Evolutionary conservation across 2,329 filamentous ascomycete genomes (phyloP).

Genomic region (Fusarium sp.): DNA sequence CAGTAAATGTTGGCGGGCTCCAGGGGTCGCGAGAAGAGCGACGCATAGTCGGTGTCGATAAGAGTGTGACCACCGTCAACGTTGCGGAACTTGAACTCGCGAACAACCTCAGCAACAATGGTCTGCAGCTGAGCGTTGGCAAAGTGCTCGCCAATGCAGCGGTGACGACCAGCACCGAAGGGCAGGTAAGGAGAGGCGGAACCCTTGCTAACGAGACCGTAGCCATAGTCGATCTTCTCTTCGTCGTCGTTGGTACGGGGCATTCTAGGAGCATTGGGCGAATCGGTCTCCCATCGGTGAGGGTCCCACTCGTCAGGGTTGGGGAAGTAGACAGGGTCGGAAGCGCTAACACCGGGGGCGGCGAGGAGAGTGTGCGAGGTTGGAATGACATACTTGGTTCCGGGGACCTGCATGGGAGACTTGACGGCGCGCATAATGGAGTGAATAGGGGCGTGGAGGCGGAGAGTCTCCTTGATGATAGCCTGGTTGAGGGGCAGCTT

Average conservation of each 20-base stretch:
- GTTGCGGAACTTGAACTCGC: slow-evolving; percentile 83
- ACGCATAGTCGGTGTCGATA: slow-evolving; percentile 74
- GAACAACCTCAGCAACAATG: slow-evolving; percentile 80
- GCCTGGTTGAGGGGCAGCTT: slow-evolving; percentile 84
- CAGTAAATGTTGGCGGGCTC: slow-evolving; percentile 78
- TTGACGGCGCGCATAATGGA: slow-evolving; percentile 95
- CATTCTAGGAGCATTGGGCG: slow-evolving; percentile 63
- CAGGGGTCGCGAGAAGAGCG: slow-evolving; percentile 78
- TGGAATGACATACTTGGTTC: slow-evolving; percentile 85
- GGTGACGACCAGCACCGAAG: slow-evolving; percentile 91
- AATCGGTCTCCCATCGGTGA: slow-evolving; percentile 83
- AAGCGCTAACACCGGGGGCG: slow-evolving; percentile 83
- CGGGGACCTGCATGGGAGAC: slow-evolving; percentile 83
- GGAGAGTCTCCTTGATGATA: slow-evolving; percentile 91
- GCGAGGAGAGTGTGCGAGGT: slow-evolving; percentile 83
- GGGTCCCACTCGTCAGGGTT: slow-evolving; percentile 87
- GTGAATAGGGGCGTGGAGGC: slow-evolving; percentile 92
- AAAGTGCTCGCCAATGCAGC: slow-evolving; percentile 97
- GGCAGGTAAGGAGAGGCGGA: slow-evolving; percentile 90
- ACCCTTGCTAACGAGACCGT: slow-evolving; percentile 92
- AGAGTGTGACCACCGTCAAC: slow-evolving; percentile 75
- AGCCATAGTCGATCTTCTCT: slow-evolving; percentile 91
- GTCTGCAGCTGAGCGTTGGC: slow-evolving; percentile 92
- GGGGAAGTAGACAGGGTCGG: slow-evolving; percentile 80
- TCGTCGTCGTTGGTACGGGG: slow-evolving; percentile 66